Evolutionary conservation across 2,329 filamentous ascomycete species (phyloP), one percentile per base, ranked within the genome.

Genomic region (Colletotrichum siamense): DNA sequence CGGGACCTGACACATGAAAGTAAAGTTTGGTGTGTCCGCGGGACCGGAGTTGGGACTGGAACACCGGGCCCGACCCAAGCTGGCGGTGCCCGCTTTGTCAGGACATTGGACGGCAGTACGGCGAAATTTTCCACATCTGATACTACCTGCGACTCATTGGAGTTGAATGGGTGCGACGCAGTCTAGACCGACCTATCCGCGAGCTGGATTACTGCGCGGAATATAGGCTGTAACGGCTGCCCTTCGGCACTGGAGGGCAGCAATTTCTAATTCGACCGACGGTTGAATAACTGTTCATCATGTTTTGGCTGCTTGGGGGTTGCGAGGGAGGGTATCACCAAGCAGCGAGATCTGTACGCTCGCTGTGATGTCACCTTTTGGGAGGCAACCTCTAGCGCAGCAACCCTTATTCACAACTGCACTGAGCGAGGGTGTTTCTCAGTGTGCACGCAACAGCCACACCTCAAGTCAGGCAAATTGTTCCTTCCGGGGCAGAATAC

Each of bases 331-430:
- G 18, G 10, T 22, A 22, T 49, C 44, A 12, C 5, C 44, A 49
- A 2, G 10, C 44, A 4, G 10, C 0, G 10, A 13, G 44, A 0
- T 0, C 7, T 22, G 3, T 3, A 49, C 44, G 0, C 0, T 49
- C 44, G 44, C n/a, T 22, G 3, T 13, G 22, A 2, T 49, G 9
- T 2, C 0, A 49, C 0, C 0, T 22, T n/a, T 49, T 13, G 44
- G n/a, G 44, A 49, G 6, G 0, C 44, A 49, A 49, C 6, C 18
- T 49, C 10, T 1, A 49, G 18, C 3, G 39, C 39, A 49, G 3
- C 39, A n/a, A 7, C 2, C 9, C 5, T 49, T 1, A 6, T 7
- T 49, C 18, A 0, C 39, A 49, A 49, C 39, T 2, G 9, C 9
- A n/a, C 1, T 22, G 39, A 0, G 18, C 2, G 39, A 49, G 9